Evolutionary conservation across 108 stramenopile genomes (phyloP).

Genomic region (Cyclotella cryptica): DNA sequence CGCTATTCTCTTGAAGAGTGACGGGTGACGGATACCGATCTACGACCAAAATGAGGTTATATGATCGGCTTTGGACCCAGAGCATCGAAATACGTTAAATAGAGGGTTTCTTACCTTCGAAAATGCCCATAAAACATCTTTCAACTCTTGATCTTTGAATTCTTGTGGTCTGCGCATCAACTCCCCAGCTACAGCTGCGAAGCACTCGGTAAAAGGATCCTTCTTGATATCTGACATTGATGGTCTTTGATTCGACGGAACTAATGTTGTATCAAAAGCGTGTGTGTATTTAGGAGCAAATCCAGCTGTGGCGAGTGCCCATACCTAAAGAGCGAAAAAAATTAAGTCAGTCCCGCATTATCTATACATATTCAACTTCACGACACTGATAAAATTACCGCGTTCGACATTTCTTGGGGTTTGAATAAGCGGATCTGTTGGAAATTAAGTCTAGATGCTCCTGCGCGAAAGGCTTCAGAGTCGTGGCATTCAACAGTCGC

Average conservation of each 20-base stretch:
- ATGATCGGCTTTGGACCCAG: neutral
- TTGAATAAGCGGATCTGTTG: conserved; percentile 61
- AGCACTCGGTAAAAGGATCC: conserved; percentile 69
- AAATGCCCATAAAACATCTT: conserved; percentile 83
- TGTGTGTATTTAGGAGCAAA: conserved; percentile 55
- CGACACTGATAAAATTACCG: neutral
- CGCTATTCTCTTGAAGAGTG: conserved; percentile 70
- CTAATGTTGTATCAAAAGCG: conserved; percentile 77
- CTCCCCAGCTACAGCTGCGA: conserved; percentile 69
- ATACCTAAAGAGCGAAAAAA: conserved; percentile 23
- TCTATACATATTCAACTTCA: neutral
- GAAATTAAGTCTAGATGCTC: conserved; percentile 60
- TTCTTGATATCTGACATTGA: conserved; percentile 31
- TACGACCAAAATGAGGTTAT: neutral
- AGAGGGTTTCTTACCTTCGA: conserved; percentile 51
- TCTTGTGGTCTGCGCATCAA: conserved; percentile 74
- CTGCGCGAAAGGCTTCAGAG: conserved; percentile 56
- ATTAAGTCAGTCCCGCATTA: neutral
- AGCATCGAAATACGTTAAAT: neutral
- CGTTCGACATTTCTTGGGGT: conserved; percentile 83
- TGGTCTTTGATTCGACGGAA: conserved; percentile 51
- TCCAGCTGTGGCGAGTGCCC: conserved; percentile 82
- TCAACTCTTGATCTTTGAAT: conserved; percentile 86
- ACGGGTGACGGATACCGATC: conserved; percentile 76
- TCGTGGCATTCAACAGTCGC: conserved; percentile 73